Base-by-base conservation (phyloP, 805 yeast genomes). In the Wickerhamomyces chambardii region DNA sequence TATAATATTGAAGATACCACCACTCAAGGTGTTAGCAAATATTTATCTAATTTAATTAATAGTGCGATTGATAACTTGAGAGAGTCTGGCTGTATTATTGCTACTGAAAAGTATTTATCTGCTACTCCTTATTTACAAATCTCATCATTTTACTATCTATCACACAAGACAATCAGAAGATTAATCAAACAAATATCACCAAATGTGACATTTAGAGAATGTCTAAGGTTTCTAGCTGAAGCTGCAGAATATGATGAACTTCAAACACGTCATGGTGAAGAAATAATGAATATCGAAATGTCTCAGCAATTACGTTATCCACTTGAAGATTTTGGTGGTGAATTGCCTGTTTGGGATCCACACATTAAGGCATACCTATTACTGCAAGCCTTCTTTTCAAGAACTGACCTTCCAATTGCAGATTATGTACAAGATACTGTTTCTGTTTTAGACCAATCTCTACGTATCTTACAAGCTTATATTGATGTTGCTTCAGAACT, bases 191-290 rank as follows among this genome's bases (percentile, higher is more conserved):
- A 73, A 35, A 68, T 84, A 15, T 53, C 55, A 25, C 60, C 60
- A 7, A 38, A 56, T 14, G 62, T 68, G 15, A 51, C 68, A 4
- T 76, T 82, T 47, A 60, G 87, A 53, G 73, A 76, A 35, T 72
- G 89, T 64, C 84, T 26, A 94, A 89, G 58, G 85, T 92, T 97
- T 79, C 90, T 53, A 77, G 83, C 96, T 3, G 61, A 68, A 21
- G 95, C 95, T 2, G 74, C 92, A 0, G 97, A 87, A 48, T 95
- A 96, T 1, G 95, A 87, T 54, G 81, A 87, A 3, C 57, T 92
- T 16, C 79, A 95, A 1, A 79, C 64, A 53, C 92, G 58, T 40
- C 73, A 48, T 25, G 66, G 59, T 34, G 63, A 61, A 72, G 74
- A 70, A 44, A 72, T 89, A 69, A 74, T 92, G 42, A 80, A 95